phyloP scores from a whole-genome alignment of 305 asterid genomes.

The Fraxinus xanthoxyloides region DNA sequence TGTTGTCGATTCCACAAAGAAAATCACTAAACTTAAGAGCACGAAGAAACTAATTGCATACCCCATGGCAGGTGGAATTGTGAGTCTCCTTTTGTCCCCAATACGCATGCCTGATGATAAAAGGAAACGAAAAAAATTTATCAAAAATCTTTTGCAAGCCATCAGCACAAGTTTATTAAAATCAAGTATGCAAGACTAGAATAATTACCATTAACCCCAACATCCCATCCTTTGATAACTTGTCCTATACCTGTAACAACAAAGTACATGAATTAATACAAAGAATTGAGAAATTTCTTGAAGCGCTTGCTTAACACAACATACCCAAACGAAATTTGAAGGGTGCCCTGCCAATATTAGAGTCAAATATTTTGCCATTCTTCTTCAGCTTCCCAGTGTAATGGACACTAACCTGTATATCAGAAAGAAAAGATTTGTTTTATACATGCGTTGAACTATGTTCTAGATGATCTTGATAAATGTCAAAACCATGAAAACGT shows the following conservation, averaged over 20 bases:
- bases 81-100: slow-evolving; percentile 68
- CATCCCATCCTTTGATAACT: slow-evolving; percentile 97
- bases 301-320: background rate
- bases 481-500: background rate
- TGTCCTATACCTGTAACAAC: slow-evolving; percentile 72
- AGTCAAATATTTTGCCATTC: slow-evolving; percentile 67
- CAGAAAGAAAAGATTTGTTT: slow-evolving; percentile 9
- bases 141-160: background rate
- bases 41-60: slow-evolving; percentile 28
- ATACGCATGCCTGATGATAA: slow-evolving; percentile 76
- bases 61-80: slow-evolving; percentile 83
- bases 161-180: background rate
- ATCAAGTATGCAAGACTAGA: background rate
- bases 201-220: slow-evolving; percentile 78
- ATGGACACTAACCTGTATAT: slow-evolving; percentile 62
- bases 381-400: slow-evolving; percentile 84
- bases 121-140: slow-evolving; percentile 14
- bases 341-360: slow-evolving; percentile 74
- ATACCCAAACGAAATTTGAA: slow-evolving; percentile 86
- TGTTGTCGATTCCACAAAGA: background rate
- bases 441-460: background rate
- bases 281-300: background rate
- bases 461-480: background rate
- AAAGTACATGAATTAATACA: slow-evolving; percentile 18
- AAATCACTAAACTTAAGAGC: background rate